Evolutionary conservation across 768 basidiomycete genomes (phyloP).

Genomic region (Phlebiopsis flavidoalba): DNA sequence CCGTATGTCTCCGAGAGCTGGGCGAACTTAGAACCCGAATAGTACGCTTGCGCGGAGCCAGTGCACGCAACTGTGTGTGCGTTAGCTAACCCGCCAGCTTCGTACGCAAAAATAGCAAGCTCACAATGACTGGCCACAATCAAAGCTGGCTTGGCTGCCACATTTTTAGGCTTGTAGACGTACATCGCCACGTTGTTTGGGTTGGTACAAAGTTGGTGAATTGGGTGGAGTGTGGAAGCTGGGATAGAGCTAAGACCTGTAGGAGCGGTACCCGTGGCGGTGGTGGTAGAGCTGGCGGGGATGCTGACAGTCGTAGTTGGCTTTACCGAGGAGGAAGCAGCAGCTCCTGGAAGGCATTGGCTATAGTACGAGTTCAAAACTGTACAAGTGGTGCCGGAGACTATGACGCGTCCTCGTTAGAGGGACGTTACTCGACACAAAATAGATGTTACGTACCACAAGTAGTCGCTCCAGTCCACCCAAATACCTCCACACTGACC

Average conservation of each 20-base stretch:
- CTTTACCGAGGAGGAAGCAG: neutral
- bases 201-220: conserved; percentile 40
- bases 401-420: conserved; percentile 3
- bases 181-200: conserved; percentile 48
- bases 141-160: conserved; percentile 32
- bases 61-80: conserved; percentile 31
- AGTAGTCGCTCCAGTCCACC: neutral
- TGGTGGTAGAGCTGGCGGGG: neutral
- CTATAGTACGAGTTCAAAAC: conserved; percentile 36
- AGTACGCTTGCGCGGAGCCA: conserved; percentile 48
- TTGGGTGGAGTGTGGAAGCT: neutral
- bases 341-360: conserved; percentile 32
- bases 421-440: neutral
- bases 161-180: conserved; percentile 27
- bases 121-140: conserved; percentile 39
- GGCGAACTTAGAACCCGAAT: conserved; percentile 42
- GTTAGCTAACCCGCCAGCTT: neutral
- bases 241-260: neutral
- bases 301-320: neutral
- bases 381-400: conserved; percentile 32
- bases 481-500: neutral
- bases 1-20: conserved; percentile 43
- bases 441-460: neutral
- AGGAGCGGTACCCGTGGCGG: neutral
- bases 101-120: neutral